Evolutionary conservation across 768 basidiomycete species (phyloP).

Genomic region (Gyrodon lividus): DNA sequence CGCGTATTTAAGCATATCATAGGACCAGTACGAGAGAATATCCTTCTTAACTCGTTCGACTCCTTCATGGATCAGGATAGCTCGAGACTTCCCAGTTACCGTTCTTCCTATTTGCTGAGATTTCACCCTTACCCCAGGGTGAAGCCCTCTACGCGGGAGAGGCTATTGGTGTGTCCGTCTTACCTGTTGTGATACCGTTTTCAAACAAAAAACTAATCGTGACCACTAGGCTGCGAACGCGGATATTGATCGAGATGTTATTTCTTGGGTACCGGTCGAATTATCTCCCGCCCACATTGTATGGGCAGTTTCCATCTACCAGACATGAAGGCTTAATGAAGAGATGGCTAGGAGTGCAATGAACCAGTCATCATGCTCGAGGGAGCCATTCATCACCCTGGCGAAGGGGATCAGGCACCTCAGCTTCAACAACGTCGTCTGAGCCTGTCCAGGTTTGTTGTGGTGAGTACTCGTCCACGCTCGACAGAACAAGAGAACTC

Average conservation of each 20-base stretch:
- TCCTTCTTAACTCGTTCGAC: background rate
- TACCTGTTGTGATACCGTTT: background rate
- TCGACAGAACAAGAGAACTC: background rate
- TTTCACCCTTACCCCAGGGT: conserved; percentile 13
- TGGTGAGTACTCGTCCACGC: background rate
- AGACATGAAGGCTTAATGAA: background rate
- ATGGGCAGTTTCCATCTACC: background rate
- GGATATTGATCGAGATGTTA: background rate
- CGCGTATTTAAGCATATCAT: conserved; percentile 1
- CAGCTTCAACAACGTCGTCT: background rate
- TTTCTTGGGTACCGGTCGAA: background rate
- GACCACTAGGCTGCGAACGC: background rate
- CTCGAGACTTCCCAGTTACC: conserved; percentile 6
- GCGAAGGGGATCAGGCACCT: no score
- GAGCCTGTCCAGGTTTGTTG: background rate
- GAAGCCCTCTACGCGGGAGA: conserved; percentile 4
- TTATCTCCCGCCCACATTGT: background rate
- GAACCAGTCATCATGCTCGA: background rate
- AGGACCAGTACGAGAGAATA: background rate
- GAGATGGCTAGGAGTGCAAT: background rate
- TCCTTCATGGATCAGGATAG: background rate
- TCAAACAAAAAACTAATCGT: background rate
- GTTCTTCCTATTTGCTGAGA: conserved; percentile 8
- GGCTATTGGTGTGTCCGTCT: background rate
- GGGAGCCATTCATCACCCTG: background rate